These are phyloP conservation scores for Tuber calosporum DNA, from an alignment of 495 filamentous ascomycete species.

Conservation along the genomic window DNA sequence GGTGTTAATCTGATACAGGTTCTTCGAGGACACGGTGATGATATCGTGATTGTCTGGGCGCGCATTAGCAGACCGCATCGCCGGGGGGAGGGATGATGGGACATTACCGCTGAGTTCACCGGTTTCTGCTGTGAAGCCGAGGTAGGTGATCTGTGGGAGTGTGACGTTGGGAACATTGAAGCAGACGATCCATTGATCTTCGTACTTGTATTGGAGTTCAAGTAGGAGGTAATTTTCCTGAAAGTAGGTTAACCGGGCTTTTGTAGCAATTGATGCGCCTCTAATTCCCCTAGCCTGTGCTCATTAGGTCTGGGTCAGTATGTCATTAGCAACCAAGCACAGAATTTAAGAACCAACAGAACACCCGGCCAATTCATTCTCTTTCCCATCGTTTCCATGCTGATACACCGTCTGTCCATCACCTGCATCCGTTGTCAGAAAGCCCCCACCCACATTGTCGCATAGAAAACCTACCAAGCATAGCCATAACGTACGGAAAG, in stretches of 20 bases:
- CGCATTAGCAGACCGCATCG: constrained; percentile 6
- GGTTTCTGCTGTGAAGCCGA: constrained; percentile 92
- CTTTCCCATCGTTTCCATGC: constrained; percentile 90
- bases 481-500: constrained; percentile 98
- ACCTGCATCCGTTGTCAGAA: constrained; percentile 33
- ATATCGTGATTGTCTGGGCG: constrained; percentile 90
- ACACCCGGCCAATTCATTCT: constrained; percentile 86
- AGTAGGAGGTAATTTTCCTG: constrained; percentile 87
- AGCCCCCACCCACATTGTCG: not conserved
- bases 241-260: constrained; percentile 86
- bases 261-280: constrained; percentile 67
- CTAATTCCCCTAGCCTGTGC: constrained; percentile 74
- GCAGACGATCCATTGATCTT: constrained; percentile 82
- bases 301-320: constrained; percentile 9
- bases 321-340: not conserved
- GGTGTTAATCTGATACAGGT: constrained; percentile 65
- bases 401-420: constrained; percentile 87
- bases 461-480: constrained; percentile 57
- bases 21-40: constrained; percentile 76
- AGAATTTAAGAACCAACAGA: constrained; percentile 53
- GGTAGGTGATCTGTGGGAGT: constrained; percentile 83
- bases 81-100: not conserved
- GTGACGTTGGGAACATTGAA: constrained; percentile 62
- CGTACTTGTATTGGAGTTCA: constrained; percentile 86
- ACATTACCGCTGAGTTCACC: constrained; percentile 66